Evolutionary conservation across 371 early-diverging fungal genomes (phyloP).

Genomic region (Syncephalastrum monosporum): DNA sequence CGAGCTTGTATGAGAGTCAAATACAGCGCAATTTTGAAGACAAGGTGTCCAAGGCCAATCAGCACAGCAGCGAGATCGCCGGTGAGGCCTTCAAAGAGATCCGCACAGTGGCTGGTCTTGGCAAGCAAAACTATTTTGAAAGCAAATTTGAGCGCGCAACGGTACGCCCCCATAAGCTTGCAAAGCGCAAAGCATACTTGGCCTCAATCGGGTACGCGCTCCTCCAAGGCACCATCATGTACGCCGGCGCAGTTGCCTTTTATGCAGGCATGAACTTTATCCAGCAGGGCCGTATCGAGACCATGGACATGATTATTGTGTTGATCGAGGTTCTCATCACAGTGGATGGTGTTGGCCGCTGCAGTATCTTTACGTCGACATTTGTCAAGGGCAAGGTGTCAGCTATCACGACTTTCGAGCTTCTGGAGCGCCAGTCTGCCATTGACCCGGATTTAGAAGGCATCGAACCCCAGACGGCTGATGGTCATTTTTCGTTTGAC

Average conservation of each 20-base stretch:
- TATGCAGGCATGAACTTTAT: constrained; percentile 57
- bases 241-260: constrained; percentile 60
- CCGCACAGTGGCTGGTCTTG: constrained; percentile 83
- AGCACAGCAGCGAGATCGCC: constrained; percentile 70
- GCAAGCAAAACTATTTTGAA: constrained; percentile 72
- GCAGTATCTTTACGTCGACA: constrained; percentile 55
- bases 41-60: constrained; percentile 65
- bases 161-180: constrained; percentile 61
- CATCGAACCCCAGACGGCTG: constrained; percentile 37
- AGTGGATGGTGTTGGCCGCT: constrained; percentile 64
- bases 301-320: constrained; percentile 56
- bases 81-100: constrained; percentile 85
- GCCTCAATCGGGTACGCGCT: constrained; percentile 70
- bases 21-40: constrained; percentile 53
- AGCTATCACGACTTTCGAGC: constrained; percentile 70
- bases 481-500: constrained; percentile 56
- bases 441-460: constrained; percentile 74
- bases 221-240: constrained; percentile 63
- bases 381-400: constrained; percentile 78
- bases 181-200: constrained; percentile 54
- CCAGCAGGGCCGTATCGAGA: constrained; percentile 27
- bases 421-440: constrained; percentile 67
- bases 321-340: constrained; percentile 74
- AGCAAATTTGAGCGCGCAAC: constrained; percentile 56
- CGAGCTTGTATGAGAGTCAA: constrained; percentile 36